Evolutionary conservation across 768 basidiomycete genomes (phyloP).

Genomic region (Psilocybe azurescens): DNA sequence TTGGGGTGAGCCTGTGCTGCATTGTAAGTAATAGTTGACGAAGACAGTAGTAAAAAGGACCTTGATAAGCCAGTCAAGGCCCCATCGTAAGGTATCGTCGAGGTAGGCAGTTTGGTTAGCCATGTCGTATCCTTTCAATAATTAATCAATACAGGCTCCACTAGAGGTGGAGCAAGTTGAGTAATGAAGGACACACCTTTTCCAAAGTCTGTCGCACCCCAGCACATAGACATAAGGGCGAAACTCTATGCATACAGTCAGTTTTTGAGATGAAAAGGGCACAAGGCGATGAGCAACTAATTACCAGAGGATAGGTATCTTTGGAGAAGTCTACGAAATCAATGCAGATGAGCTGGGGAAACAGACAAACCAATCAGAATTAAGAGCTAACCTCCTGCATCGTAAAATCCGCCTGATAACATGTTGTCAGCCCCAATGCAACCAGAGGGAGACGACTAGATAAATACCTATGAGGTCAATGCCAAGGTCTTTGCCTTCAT

Average conservation of each 20-base stretch:
- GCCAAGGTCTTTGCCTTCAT: conserved; percentile 77
- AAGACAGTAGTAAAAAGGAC: conserved; percentile 39
- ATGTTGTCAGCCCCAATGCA: conserved; percentile 4
- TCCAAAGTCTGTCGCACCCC: conserved; percentile 89
- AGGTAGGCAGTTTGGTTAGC: conserved; percentile 90
- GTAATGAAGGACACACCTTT: conserved; percentile 49
- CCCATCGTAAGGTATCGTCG: conserved; percentile 91
- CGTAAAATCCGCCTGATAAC: conserved; percentile 75
- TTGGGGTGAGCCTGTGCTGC: conserved; percentile 75
- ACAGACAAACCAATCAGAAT: conserved; percentile 1
- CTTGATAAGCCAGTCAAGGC: conserved; percentile 91
- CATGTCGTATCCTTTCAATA: conserved; percentile 69
- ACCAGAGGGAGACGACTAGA: background rate
- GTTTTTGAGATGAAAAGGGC: background rate
- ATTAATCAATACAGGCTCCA: conserved; percentile 4
- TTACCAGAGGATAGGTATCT: conserved; percentile 82
- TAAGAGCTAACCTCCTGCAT: conserved; percentile 76
- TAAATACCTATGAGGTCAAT: conserved; percentile 71
- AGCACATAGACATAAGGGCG: conserved; percentile 84
- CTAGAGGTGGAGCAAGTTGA: background rate
- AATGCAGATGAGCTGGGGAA: conserved; percentile 3
- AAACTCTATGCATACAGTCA: conserved; percentile 56
- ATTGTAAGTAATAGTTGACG: background rate
- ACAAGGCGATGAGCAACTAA: conserved; percentile 19
- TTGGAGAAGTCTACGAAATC: conserved; percentile 78